phyloP scores from a whole-genome alignment of 2,329 filamentous ascomycete species.

The Parastagonospora avenae region DNA sequence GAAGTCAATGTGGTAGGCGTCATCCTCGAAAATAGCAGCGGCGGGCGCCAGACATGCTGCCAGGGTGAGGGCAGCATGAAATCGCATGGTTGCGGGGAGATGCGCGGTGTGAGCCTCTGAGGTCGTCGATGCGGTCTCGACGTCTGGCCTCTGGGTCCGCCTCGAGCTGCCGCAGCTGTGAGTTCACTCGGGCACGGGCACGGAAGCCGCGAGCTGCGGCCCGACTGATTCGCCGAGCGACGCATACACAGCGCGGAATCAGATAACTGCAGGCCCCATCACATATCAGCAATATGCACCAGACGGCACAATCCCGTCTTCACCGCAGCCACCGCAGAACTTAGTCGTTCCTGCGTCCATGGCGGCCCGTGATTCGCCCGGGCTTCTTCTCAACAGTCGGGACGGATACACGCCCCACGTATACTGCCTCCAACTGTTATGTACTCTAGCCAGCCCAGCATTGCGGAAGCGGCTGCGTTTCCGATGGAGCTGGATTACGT shows the following conservation, averaged over 20 bases:
- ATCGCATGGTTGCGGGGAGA: constrained; percentile 41
- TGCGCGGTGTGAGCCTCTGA: background rate
- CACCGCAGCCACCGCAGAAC: background rate
- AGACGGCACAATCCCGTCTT: constrained; percentile 1
- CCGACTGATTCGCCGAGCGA: constrained; percentile 1
- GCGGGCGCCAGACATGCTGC: constrained; percentile 56
- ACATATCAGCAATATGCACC: constrained; percentile 4
- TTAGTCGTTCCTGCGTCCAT: background rate
- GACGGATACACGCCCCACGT: background rate
- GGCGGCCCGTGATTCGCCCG: background rate
- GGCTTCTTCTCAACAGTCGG: background rate
- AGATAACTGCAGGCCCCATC: background rate
- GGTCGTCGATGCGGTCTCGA: background rate
- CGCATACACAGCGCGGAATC: background rate
- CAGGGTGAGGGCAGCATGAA: constrained; percentile 42
- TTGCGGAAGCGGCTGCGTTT: too few species aligned
- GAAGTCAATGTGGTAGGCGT: constrained; percentile 90
- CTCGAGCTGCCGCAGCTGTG: background rate
- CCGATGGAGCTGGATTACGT: too few species aligned
- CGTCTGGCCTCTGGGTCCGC: background rate
- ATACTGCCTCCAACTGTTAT: background rate
- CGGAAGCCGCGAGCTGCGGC: background rate
- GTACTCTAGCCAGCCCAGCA: background rate
- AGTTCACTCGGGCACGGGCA: background rate
- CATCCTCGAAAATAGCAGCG: constrained; percentile 81